phyloP scores from a whole-genome alignment of 495 filamentous ascomycete species.

The Xanthoparmelia taractica region DNA sequence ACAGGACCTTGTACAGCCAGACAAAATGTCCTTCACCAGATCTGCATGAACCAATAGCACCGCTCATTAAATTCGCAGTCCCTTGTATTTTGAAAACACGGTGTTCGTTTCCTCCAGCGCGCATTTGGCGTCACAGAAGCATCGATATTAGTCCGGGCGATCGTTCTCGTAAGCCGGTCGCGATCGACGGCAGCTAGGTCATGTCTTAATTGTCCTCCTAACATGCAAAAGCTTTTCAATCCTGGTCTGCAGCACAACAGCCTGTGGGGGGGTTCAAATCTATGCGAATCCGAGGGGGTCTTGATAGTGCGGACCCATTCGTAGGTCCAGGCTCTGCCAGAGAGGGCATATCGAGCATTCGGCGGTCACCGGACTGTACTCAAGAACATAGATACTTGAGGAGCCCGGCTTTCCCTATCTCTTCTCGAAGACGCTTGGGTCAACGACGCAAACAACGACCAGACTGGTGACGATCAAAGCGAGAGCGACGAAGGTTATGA shows the following conservation, averaged over 20 bases:
- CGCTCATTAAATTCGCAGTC: background rate
- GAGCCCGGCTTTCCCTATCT: conserved; percentile 1
- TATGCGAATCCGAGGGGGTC: background rate
- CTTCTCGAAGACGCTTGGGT: conserved; percentile 45
- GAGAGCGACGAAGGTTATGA: conserved; percentile 63
- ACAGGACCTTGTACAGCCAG: background rate
- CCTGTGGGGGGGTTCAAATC: background rate
- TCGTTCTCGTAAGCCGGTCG: background rate
- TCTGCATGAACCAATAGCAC: background rate
- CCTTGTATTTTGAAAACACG: background rate
- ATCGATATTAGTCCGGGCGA: background rate
- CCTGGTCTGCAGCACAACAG: background rate
- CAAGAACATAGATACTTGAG: background rate
- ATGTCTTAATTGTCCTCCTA: background rate
- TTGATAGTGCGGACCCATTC: background rate
- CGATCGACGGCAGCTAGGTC: background rate
- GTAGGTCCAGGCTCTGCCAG: background rate
- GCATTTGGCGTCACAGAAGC: background rate
- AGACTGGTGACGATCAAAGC: conserved; percentile 64
- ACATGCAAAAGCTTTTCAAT: background rate
- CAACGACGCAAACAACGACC: conserved; percentile 61
- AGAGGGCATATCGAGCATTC: background rate
- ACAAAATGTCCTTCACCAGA: background rate
- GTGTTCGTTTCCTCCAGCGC: background rate
- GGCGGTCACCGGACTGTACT: background rate